Evolutionary conservation across 176 grass and related monocot species (phyloP).

Genomic region (Panicum miliaceum): DNA sequence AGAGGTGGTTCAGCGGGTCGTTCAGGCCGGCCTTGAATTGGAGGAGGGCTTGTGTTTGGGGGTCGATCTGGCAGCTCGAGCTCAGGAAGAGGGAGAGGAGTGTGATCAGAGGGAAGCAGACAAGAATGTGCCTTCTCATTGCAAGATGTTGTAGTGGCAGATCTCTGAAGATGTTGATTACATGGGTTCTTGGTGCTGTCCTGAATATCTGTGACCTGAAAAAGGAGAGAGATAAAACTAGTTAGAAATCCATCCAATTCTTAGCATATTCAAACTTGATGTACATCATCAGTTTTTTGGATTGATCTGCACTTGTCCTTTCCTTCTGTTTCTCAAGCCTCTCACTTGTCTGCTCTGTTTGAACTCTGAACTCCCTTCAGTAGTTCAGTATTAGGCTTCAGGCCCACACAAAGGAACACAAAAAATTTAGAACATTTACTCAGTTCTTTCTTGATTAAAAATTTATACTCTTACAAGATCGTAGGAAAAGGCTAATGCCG

Average conservation of each 20-base stretch:
- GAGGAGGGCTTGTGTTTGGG: constrained; percentile 61
- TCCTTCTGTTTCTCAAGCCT: background rate
- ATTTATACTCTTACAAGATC: background rate
- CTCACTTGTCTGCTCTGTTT: background rate
- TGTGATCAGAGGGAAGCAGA: constrained; percentile 46
- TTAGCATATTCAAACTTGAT: background rate
- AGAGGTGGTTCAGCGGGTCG: constrained; percentile 71
- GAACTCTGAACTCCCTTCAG: background rate
- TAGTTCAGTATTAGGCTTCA: background rate
- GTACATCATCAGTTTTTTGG: background rate
- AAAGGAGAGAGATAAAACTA: constrained; percentile 5
- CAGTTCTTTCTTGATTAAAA: background rate
- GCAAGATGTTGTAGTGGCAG: constrained; percentile 16
- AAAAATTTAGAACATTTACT: background rate
- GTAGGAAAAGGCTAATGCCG: constrained; percentile 31
- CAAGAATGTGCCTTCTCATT: constrained; percentile 45
- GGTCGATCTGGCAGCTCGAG: constrained; percentile 50
- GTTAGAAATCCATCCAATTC: background rate
- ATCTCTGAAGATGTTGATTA: constrained; percentile 31
- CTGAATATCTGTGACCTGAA: constrained; percentile 40
- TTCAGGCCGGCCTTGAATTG: constrained; percentile 63
- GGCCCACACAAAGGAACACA: background rate
- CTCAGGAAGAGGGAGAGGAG: constrained; percentile 43
- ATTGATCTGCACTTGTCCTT: background rate
- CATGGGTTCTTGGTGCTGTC: constrained; percentile 19